phyloP scores from a whole-genome alignment of 2,329 filamentous ascomycete genomes.

The Sporothrix luriei region DNA sequence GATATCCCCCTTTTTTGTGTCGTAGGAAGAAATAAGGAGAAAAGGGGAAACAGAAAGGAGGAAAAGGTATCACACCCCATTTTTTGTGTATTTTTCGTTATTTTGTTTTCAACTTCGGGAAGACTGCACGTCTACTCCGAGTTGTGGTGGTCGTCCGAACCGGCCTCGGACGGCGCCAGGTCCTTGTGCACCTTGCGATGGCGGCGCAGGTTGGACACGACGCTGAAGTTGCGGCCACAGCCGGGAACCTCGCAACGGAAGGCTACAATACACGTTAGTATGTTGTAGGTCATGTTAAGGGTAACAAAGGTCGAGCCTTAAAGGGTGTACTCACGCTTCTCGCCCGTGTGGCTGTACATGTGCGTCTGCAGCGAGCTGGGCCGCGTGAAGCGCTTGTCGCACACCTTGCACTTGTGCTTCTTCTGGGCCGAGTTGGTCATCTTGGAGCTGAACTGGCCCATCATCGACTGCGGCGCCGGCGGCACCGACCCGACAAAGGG shows the following conservation, averaged over 20 bases:
- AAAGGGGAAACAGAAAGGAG: not conserved
- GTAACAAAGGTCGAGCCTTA: not conserved
- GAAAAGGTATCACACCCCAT: not conserved
- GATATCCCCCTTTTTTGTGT: conserved; percentile 8
- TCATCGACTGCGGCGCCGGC: conserved; percentile 93
- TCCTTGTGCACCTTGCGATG: conserved; percentile 96
- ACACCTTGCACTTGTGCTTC: conserved; percentile 99
- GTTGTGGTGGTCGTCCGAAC: conserved; percentile 64
- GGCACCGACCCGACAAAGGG: conserved; percentile 42
- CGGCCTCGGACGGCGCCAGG: conserved; percentile 64
- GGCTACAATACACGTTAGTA: conserved; percentile 54
- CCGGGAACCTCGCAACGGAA: conserved; percentile 94
- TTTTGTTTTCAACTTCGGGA: not conserved
- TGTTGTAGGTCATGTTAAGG: not conserved
- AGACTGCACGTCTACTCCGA: conserved; percentile 42
- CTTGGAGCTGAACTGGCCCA: conserved; percentile 97
- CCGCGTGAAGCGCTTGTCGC: conserved; percentile 94
- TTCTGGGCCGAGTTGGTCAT: conserved; percentile 94
- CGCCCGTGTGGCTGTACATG: conserved; percentile 97
- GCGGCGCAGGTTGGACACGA: conserved; percentile 90
- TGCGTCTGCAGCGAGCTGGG: conserved; percentile 94
- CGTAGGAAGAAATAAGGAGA: not conserved
- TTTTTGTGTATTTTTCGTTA: not conserved
- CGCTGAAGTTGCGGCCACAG: conserved; percentile 93
- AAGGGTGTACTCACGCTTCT: conserved; percentile 95